Conservation (phyloP, 768 basidiomycete species). For the Tricholoma bakamatsutake region DNA sequence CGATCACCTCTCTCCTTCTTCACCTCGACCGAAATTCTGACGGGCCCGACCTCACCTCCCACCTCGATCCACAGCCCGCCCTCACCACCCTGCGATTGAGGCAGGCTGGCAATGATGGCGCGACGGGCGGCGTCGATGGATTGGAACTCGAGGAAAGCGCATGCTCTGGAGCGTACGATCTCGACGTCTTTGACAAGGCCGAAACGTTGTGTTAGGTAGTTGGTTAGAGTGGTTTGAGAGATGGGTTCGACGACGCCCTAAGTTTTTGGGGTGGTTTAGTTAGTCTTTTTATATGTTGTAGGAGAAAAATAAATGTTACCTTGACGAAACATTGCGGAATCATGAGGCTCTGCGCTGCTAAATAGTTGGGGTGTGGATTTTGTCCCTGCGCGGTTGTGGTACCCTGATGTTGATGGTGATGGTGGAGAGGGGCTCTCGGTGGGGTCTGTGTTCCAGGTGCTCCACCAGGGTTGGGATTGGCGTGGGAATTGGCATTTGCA, state of each 20-base stretch:
- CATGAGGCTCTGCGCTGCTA: conserved; percentile 57
- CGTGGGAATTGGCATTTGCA: conserved; percentile 10
- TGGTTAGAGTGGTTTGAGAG: conserved; percentile 42
- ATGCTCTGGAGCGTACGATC: conserved; percentile 82
- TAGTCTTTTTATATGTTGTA: not conserved
- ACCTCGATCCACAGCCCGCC: conserved; percentile 80
- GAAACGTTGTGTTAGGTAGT: conserved; percentile 54
- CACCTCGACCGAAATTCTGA: conserved; percentile 76
- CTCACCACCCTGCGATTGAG: conserved; percentile 69
- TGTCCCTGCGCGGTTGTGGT: conserved; percentile 17
- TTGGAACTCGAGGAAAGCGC: conserved; percentile 90
- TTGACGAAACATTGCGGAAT: conserved; percentile 91
- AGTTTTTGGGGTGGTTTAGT: conserved; percentile 1
- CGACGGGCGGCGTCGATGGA: conserved; percentile 74
- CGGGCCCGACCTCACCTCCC: conserved; percentile 43
- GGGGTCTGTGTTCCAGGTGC: conserved; percentile 26
- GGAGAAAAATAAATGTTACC: conserved; percentile 34
- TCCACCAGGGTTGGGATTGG: conserved; percentile 35
- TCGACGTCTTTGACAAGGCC: conserved; percentile 85
- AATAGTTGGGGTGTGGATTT: conserved; percentile 36
- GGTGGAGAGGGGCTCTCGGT: conserved; percentile 17
- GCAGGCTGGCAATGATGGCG: conserved; percentile 74
- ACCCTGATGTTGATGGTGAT: conserved; percentile 29
- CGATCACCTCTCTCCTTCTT: conserved; percentile 90
- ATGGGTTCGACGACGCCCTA: conserved; percentile 73